Conservation (phyloP, 768 basidiomycete species). For the Rhodotorula kratochvilovae region DNA sequence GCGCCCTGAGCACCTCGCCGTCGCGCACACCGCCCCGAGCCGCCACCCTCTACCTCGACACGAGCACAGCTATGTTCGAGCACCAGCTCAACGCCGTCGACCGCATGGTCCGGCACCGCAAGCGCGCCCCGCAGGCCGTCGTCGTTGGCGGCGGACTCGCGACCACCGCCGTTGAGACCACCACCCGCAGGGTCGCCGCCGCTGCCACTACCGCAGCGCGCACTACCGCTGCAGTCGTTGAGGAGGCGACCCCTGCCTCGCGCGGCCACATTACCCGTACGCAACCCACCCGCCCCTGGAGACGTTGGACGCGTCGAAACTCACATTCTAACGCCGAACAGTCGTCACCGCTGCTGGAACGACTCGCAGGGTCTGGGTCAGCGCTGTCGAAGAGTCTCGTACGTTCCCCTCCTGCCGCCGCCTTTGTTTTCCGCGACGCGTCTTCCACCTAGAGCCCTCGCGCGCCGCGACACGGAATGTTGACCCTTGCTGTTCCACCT, state of each 20-base stretch:
- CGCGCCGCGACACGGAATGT: no score
- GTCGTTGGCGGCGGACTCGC: no score
- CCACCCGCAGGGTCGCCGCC: neutral
- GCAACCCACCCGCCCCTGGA: no score
- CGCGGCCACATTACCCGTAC: neutral
- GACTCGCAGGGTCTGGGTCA: neutral
- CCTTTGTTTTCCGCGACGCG: neutral
- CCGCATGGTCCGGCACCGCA: neutral
- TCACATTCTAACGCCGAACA: neutral
- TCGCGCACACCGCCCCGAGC: no score
- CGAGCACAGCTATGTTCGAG: neutral
- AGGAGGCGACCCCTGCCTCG: neutral
- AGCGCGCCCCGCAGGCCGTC: neutral
- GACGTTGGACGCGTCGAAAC: no score
- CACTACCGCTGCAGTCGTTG: neutral
- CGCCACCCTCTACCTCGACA: neutral
- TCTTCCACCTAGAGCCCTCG: no score
- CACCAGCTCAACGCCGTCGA: neutral
- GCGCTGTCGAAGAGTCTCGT: neutral
- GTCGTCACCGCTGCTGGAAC: neutral
- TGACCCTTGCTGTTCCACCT: no score
- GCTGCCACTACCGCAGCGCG: neutral
- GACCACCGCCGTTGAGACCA: neutral
- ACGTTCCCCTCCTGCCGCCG: neutral
- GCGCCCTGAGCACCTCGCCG: no score